These are phyloP conservation scores for Hypoxylon sp. DNA, from an alignment of 2,329 filamentous ascomycete genomes.

Conservation along the genomic window DNA sequence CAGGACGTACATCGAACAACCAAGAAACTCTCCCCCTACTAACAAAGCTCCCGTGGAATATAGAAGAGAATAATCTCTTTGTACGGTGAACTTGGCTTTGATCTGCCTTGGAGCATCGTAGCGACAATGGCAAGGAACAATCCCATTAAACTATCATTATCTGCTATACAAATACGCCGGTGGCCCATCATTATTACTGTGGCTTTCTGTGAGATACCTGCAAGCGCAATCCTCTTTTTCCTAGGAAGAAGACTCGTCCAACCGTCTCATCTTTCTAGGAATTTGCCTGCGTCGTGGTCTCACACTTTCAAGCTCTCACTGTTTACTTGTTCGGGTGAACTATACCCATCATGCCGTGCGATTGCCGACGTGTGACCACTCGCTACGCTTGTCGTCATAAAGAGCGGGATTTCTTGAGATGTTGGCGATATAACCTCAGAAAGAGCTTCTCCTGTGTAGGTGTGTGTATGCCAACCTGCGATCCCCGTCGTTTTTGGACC, in stretches of 20 bases:
- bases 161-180: constrained; percentile 20
- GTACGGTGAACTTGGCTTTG: neutral
- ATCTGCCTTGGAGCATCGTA: neutral
- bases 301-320: constrained; percentile 6
- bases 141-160: neutral
- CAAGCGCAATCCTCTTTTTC: constrained; percentile 8
- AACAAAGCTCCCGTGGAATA: constrained; percentile 14
- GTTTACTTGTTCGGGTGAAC: constrained; percentile 9
- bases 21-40: neutral
- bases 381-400: constrained; percentile 47
- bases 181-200: neutral
- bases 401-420: constrained; percentile 38
- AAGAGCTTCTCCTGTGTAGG: constrained; percentile 31
- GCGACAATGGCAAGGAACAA: constrained; percentile 15
- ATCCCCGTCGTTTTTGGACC: neutral
- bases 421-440: constrained; percentile 39
- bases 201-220: neutral
- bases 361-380: constrained; percentile 39
- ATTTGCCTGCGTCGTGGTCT: constrained; percentile 10
- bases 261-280: constrained; percentile 28
- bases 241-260: constrained; percentile 25
- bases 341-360: constrained; percentile 40
- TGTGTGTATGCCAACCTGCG: constrained; percentile 35
- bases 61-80: constrained; percentile 20
- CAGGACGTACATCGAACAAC: neutral